Conservation (phyloP, 805 yeast species). For the Ogataea dorogensis region DNA sequence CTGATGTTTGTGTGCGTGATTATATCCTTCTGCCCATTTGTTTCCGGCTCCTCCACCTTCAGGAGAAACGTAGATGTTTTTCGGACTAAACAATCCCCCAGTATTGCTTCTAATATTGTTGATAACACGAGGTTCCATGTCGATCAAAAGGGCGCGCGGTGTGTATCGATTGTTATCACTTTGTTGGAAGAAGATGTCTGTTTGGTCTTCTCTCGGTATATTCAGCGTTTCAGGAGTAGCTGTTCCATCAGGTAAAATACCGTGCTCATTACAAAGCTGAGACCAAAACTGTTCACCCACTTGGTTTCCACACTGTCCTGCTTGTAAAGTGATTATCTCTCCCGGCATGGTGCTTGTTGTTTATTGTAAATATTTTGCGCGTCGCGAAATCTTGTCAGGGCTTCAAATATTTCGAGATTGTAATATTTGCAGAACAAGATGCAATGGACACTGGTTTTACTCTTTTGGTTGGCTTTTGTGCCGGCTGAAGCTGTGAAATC, state of each 20-base stretch:
- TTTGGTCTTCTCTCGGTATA: slow-evolving; percentile 57
- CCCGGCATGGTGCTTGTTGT: slow-evolving; percentile 41
- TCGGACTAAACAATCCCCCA: slow-evolving; percentile 71
- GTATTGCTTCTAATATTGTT: slow-evolving; percentile 50
- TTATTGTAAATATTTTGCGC: slow-evolving; percentile 8
- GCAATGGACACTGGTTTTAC: slow-evolving; percentile 8
- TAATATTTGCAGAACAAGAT: slow-evolving; percentile 1
- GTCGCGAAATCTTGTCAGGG: slow-evolving; percentile 15
- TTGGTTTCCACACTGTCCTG: slow-evolving; percentile 95
- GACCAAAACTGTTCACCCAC: slow-evolving; percentile 92
- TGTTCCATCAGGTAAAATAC: slow-evolving; percentile 66
- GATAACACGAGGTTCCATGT: slow-evolving; percentile 88
- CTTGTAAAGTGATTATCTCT: slow-evolving; percentile 69
- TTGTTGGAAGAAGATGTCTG: slow-evolving; percentile 78
- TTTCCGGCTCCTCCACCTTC: slow-evolving; percentile 94
- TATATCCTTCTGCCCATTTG: slow-evolving; percentile 91
- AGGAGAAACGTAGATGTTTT: slow-evolving; percentile 75
- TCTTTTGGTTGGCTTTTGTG: slow-evolving; percentile 7
- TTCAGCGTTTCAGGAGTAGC: slow-evolving; percentile 38
- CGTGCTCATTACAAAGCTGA: slow-evolving; percentile 84
- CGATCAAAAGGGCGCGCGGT: slow-evolving; percentile 83
- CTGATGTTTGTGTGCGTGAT: slow-evolving; percentile 62
- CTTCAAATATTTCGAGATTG: slow-evolving; percentile 5
- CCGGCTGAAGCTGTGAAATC: slow-evolving; percentile 50
- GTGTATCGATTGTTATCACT: slow-evolving; percentile 72